Evolutionary conservation across 495 filamentous ascomycete species (phyloP).

Genomic region (Aspergillus asperescens): DNA sequence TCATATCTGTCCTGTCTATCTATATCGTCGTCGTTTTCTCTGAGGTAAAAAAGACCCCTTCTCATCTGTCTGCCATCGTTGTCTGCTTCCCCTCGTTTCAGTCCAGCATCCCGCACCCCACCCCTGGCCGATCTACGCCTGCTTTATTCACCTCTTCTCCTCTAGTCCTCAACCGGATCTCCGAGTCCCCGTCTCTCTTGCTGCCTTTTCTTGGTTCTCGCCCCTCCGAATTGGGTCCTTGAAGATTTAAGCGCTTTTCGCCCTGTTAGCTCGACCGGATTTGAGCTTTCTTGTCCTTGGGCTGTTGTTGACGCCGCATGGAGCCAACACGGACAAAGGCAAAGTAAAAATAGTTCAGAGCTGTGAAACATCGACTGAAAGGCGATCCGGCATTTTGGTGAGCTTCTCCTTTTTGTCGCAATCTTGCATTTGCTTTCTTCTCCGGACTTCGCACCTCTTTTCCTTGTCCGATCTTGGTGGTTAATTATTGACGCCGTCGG

Average conservation of each 20-base stretch:
- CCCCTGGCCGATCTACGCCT: conserved; percentile 11
- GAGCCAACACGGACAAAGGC: conserved; percentile 4
- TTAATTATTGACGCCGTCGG: conserved; percentile 6
- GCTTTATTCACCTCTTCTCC: conserved; percentile 18
- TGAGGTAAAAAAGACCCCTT: background rate
- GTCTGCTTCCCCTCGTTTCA: conserved; percentile 9
- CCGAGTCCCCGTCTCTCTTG: background rate
- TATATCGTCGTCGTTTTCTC: no score
- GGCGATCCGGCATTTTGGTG: conserved; percentile 4
- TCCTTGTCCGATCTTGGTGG: background rate
- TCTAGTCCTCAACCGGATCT: background rate
- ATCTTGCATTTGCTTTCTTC: background rate
- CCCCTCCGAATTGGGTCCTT: conserved; percentile 9
- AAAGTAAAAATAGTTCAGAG: conserved; percentile 17
- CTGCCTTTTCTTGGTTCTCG: conserved; percentile 13
- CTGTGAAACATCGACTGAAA: conserved; percentile 15
- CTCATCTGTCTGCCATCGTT: background rate
- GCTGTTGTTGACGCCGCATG: background rate
- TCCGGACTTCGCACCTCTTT: background rate
- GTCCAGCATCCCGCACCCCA: no score
- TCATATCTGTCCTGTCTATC: no score
- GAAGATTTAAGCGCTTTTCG: background rate
- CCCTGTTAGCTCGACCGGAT: conserved; percentile 2
- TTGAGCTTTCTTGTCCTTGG: background rate
- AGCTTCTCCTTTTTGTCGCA: conserved; percentile 7